Evolutionary conservation across 108 stramenopile genomes (phyloP), one percentile per base, ranked within the genome.

Genomic region (Skeletonema costatum): DNA sequence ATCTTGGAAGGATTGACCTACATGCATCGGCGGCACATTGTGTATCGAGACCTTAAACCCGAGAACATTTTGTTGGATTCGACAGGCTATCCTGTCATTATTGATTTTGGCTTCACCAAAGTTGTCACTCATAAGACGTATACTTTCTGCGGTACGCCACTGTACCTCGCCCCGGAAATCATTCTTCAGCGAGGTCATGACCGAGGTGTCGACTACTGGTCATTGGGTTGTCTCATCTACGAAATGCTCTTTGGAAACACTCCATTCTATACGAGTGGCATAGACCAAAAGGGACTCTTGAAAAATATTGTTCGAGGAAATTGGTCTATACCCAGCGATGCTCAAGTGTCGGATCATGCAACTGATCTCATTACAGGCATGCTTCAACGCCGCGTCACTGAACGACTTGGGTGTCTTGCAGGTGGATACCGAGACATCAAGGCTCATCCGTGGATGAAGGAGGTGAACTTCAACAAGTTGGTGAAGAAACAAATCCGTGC

Each of bases 161-260:
- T 90, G 35, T 92, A 92, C 64, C 74, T 92, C 14, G 89, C 92
- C 0, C 92, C 92, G 4, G 92, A 93, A 70, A 76, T 93, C 30
- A 77, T 92, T 35, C 76, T 94, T 61, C 64, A 63, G 5, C 53
- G 68, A 72, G 81, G 76, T 36, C 98, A 99, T 86, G 96, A 97
- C 80, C 94, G 97, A 70, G 97, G 87, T 63, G 98, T 97, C 10
- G 99, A 99, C 87, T 93, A 89, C 62, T 96, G 96, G 96, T 90
- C 92, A 12, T 68, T 92, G 5, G 96, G 93, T 9, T 86, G 92
- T 66, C 86, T 97, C 60, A 59, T 94, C 51, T 97, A 93, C 77
- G 96, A 97, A 83, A 92, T 94, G 66, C 61, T 90, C 13, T 86
- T 76, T 14, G 91, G 92, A 2, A 75, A 66, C 56, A 89, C 90